These are phyloP conservation scores for Olyra latifolia DNA, from an alignment of 176 grass and related monocot genomes.

Conservation along the genomic window DNA sequence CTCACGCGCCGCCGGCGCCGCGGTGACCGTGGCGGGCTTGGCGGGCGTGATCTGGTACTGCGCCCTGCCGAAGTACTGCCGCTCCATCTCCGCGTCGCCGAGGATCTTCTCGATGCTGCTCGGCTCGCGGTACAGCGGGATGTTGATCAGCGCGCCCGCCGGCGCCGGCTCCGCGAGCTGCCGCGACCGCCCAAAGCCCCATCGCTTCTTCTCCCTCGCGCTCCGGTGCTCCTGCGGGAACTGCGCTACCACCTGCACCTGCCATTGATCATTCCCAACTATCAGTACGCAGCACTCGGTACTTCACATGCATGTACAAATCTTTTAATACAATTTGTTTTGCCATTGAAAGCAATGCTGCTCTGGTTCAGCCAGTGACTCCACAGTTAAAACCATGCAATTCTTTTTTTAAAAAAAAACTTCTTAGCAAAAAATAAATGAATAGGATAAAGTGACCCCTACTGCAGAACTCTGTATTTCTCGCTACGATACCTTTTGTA, in stretches of 20 bases:
- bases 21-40: constrained; percentile 23
- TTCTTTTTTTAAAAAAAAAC: not conserved
- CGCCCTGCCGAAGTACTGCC: constrained; percentile 46
- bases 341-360: not conserved
- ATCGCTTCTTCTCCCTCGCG: constrained; percentile 78
- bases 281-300: not conserved
- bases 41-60: constrained; percentile 51
- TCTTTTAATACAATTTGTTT: not conserved
- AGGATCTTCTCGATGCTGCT: constrained; percentile 99
- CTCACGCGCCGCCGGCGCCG: constrained; percentile 14
- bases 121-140: constrained; percentile 81
- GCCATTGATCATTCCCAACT: constrained; percentile 6
- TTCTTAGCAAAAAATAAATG: not conserved
- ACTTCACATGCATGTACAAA: not conserved
- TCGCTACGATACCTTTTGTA: constrained; percentile 1
- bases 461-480: not conserved
- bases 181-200: constrained; percentile 66
- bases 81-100: constrained; percentile 77
- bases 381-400: not conserved
- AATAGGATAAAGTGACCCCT: not conserved
- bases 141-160: constrained; percentile 59
- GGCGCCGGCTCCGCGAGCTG: constrained; percentile 36
- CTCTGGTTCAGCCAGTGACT: not conserved
- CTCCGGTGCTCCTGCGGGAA: constrained; percentile 25
- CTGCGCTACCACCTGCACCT: constrained; percentile 50